Evolutionary conservation across 179 eudicot genomes (phyloP).

Genomic region (Beta lomatogona): DNA sequence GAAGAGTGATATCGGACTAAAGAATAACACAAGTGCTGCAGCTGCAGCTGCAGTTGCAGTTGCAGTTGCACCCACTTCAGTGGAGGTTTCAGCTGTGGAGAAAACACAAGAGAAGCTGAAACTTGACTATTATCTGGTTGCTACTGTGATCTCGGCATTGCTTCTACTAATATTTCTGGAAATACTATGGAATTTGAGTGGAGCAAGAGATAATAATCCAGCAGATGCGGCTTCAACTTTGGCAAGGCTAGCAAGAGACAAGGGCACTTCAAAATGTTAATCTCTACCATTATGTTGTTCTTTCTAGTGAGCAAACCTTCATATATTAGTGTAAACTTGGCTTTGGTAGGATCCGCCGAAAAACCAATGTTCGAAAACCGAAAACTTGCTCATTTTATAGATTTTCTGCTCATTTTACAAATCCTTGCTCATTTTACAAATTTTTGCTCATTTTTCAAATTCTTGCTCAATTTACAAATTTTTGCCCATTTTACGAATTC

Average conservation of each 20-base stretch:
- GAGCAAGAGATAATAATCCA: neutral
- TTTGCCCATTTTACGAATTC: too few species aligned
- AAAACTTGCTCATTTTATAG: too few species aligned
- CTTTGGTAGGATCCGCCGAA: accelerated
- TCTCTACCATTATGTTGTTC: neutral
- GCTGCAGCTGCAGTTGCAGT: neutral
- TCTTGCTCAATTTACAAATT: too few species aligned
- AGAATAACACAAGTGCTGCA: neutral
- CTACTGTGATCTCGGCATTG: neutral
- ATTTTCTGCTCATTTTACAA: too few species aligned
- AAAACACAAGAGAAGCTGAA: neutral
- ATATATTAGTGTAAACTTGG: too few species aligned
- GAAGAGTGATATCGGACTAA: conserved; percentile 9
- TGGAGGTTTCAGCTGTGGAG: neutral
- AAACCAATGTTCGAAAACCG: too few species aligned
- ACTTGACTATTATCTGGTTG: neutral
- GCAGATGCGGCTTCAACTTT: too few species aligned
- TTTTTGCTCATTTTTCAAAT: too few species aligned
- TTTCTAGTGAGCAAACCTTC: neutral
- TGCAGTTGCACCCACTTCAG: neutral
- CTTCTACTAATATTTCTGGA: neutral
- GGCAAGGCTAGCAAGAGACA: neutral
- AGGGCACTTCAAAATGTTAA: neutral
- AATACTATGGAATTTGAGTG: neutral
- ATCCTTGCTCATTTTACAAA: too few species aligned